Evolutionary conservation across 2,329 filamentous ascomycete species (phyloP).

Genomic region (Nectriaceae sp.): DNA sequence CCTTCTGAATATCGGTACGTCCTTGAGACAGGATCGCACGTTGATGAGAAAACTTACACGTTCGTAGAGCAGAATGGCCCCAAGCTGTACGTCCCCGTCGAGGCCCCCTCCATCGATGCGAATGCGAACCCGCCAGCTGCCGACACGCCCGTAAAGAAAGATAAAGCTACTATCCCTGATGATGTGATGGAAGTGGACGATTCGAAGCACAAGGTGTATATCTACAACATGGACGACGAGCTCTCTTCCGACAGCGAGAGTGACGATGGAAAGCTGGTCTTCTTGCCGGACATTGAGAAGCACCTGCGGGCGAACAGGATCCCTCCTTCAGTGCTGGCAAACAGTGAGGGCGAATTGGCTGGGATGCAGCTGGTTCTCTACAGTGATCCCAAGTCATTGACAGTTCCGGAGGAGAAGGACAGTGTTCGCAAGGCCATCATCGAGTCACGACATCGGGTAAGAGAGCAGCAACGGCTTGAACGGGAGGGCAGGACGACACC

Average conservation of each 20-base stretch:
- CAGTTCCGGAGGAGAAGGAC: conserved; percentile 72
- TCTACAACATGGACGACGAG: conserved; percentile 88
- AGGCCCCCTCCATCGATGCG: conserved; percentile 40
- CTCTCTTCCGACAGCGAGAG: conserved; percentile 56
- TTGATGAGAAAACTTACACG: conserved; percentile 9
- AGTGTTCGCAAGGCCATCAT: conserved; percentile 81
- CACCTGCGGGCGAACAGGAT: conserved; percentile 73
- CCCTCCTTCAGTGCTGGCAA: conserved; percentile 64
- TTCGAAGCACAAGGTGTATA: conserved; percentile 84
- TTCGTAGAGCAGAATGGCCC: conserved; percentile 59
- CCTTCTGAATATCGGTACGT: conserved; percentile 76
- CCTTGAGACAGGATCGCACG: neutral
- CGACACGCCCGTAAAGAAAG: conserved; percentile 13
- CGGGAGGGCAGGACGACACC: conserved; percentile 25
- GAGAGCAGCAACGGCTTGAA: conserved; percentile 57
- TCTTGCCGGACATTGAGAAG: conserved; percentile 84
- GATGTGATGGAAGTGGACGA: conserved; percentile 85
- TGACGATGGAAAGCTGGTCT: conserved; percentile 65
- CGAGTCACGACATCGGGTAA: conserved; percentile 70
- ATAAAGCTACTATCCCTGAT: conserved; percentile 32
- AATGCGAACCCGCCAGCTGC: conserved; percentile 8
- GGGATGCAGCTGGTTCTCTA: conserved; percentile 83
- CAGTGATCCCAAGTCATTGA: conserved; percentile 73
- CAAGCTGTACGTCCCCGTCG: conserved; percentile 68
- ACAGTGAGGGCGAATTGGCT: conserved; percentile 55